A percentile compares a stretch with the other conserved stretches of the same genome.
Conservation (phyloP, 495 filamentous ascomycete genomes). For the Bacidia gigantensis region DNA sequence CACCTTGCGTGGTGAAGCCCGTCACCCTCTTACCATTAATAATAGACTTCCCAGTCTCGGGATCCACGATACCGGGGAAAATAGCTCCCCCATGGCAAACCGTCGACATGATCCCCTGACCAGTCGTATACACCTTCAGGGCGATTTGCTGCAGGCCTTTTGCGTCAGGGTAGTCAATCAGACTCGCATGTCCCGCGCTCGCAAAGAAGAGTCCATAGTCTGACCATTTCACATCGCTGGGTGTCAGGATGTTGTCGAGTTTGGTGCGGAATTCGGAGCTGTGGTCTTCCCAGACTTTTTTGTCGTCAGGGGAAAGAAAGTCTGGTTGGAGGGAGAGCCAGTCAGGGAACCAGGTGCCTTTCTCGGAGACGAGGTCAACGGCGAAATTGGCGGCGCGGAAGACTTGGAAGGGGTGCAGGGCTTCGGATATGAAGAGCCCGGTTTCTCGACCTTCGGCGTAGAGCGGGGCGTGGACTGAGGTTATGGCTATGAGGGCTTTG, state of each 20-base stretch:
- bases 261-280: conserved; percentile 29
- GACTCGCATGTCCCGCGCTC: conserved; percentile 33
- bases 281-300: conserved; percentile 27
- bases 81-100: conserved; percentile 35
- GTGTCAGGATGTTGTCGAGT: conserved; percentile 23
- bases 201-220: conserved; percentile 34
- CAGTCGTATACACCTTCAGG: conserved; percentile 24
- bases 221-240: conserved; percentile 17
- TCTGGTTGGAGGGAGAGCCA: conserved; percentile 33
- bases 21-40: conserved; percentile 30
- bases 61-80: conserved; percentile 29
- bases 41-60: conserved; percentile 26
- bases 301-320: conserved; percentile 28
- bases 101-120: conserved; percentile 27
- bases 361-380: conserved; percentile 37
- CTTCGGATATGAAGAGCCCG: conserved; percentile 34
- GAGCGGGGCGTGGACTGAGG: conserved; percentile 31
- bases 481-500: conserved; percentile 32
- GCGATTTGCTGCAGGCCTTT: conserved; percentile 30
- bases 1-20: conserved; percentile 34
- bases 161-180: conserved; percentile 35
- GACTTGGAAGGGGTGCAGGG: conserved; percentile 34
- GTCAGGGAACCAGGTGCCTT: conserved; percentile 31
- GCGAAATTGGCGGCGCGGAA: conserved; percentile 33
- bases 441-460: conserved; percentile 30